Evolutionary conservation across 371 early-diverging fungal species (phyloP).

Genomic region (Zychaea mexicana): DNA sequence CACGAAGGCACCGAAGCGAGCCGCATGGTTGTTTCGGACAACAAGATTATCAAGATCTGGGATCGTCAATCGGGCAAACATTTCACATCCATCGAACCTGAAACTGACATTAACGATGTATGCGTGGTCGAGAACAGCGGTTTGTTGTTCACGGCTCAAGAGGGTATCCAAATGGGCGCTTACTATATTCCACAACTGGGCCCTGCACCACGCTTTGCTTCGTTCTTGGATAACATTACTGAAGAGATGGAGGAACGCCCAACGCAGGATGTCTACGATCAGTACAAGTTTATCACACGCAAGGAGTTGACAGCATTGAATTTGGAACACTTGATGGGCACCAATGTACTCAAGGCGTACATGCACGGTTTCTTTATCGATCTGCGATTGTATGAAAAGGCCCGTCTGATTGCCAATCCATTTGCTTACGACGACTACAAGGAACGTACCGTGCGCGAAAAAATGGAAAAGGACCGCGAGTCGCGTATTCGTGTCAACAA

Average conservation of each 20-base stretch:
- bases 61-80: constrained; percentile 77
- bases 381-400: constrained; percentile 93
- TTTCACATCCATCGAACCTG: constrained; percentile 91
- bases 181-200: constrained; percentile 95
- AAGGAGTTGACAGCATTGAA: constrained; percentile 88
- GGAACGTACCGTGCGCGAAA: constrained; percentile 73
- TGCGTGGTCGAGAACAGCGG: constrained; percentile 86
- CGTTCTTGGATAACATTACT: constrained; percentile 96
- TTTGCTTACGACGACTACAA: constrained; percentile 96
- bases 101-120: constrained; percentile 93
- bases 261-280: constrained; percentile 87
- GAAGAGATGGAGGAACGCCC: constrained; percentile 97
- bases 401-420: constrained; percentile 94
- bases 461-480: constrained; percentile 85
- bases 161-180: constrained; percentile 91
- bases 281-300: constrained; percentile 96
- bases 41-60: constrained; percentile 94
- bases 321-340: constrained; percentile 92
- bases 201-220: constrained; percentile 95
- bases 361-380: constrained; percentile 99
- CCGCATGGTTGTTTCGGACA: constrained; percentile 88
- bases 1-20: constrained; percentile 67
- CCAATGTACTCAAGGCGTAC: constrained; percentile 92
- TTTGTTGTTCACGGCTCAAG: constrained; percentile 93
- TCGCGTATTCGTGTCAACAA: constrained; percentile 88